phyloP scores from a whole-genome alignment of 768 basidiomycete species.

The Kwoniella heveanensis region DNA sequence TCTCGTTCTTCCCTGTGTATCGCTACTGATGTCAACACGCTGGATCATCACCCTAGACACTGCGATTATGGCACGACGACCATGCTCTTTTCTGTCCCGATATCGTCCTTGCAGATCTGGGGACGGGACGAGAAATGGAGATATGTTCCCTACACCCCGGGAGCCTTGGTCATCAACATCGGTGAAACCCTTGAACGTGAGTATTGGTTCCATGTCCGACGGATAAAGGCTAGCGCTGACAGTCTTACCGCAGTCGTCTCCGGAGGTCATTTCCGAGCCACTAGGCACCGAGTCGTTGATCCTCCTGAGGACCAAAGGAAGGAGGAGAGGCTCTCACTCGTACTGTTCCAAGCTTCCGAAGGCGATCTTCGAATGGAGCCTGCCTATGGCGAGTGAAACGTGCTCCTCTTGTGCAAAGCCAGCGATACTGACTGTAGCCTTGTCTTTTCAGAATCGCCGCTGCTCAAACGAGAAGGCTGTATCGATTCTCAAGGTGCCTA shows the following conservation, averaged over 20 bases:
- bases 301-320: constrained; percentile 21
- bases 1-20: not conserved
- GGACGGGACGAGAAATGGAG: constrained; percentile 42
- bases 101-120: constrained; percentile 48
- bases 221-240: too few relatives aligned
- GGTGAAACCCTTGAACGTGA: constrained; percentile 45
- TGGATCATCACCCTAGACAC: not conserved
- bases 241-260: constrained; percentile 1
- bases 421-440: too few relatives aligned
- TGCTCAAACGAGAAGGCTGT: constrained; percentile 37
- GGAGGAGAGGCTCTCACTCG: constrained; percentile 22
- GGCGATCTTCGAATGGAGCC: constrained; percentile 19
- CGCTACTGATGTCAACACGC: too few relatives aligned
- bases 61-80: constrained; percentile 40
- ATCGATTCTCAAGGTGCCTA: constrained; percentile 39
- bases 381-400: constrained; percentile 7
- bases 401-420: not conserved
- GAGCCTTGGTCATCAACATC: constrained; percentile 48
- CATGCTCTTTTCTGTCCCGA: constrained; percentile 46
- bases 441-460: constrained; percentile 26
- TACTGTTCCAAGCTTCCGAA: constrained; percentile 24
- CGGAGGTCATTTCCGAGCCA: constrained; percentile 38
- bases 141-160: constrained; percentile 43
- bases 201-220: too few relatives aligned
- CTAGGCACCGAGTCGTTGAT: constrained; percentile 11